A percentile compares a stretch with the other conserved stretches of the same genome.
These are phyloP conservation scores for Posidonia oceanica DNA, from an alignment of 116 monocot genomes.

Conservation along the genomic window DNA sequence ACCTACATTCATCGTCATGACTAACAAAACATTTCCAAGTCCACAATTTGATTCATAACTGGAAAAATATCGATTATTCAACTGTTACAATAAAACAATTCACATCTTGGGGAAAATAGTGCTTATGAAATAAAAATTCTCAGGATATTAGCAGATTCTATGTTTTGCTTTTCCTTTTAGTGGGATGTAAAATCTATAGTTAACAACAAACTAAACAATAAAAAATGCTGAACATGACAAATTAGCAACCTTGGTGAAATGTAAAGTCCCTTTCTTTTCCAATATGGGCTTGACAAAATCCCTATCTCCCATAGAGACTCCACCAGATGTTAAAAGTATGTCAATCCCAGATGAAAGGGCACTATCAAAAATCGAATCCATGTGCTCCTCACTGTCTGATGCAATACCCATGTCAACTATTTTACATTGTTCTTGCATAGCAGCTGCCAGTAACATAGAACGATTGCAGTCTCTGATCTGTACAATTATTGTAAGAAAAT, in stretches of 20 bases:
- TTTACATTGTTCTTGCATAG: conserved; percentile 67
- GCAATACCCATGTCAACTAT: conserved; percentile 77
- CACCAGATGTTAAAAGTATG: conserved; percentile 88
- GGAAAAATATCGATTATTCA: too few species aligned
- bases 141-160: too few species aligned
- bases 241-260: conserved; percentile 58
- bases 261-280: conserved; percentile 47
- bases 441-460: conserved; percentile 75
- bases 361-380: conserved; percentile 33
- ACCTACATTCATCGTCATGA: too few species aligned
- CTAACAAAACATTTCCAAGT: too few species aligned
- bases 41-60: too few species aligned
- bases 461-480: conserved; percentile 97
- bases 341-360: conserved; percentile 50
- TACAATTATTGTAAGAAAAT: not conserved
- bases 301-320: conserved; percentile 96
- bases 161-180: too few species aligned
- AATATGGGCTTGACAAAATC: conserved; percentile 88
- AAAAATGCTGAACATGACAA: not conserved
- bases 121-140: not conserved
- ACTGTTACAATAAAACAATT: not conserved
- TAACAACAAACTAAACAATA: too few species aligned
- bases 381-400: conserved; percentile 54
- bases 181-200: too few species aligned
- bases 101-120: not conserved